Conservation (phyloP, 2,329 filamentous ascomycete species). For the Phoma herbarum region DNA sequence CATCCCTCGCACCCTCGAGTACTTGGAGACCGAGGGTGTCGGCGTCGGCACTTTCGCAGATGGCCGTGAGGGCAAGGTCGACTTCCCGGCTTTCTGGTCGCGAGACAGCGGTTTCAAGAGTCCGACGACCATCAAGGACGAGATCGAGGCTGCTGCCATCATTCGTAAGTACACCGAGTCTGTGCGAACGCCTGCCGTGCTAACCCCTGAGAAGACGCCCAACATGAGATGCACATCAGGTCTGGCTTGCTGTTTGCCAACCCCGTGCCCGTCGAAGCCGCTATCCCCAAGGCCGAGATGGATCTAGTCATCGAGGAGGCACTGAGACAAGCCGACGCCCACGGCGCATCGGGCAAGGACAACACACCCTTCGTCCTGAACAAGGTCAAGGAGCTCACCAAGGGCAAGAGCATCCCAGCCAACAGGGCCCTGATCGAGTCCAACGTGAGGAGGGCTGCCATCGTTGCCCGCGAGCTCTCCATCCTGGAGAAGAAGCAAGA, state of each 20-base stretch:
- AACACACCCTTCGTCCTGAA: constrained; percentile 86
- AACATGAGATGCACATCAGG: constrained; percentile 74
- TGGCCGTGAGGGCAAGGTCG: constrained; percentile 73
- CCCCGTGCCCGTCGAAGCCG: constrained; percentile 76
- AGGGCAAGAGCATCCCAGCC: constrained; percentile 73
- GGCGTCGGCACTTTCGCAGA: constrained; percentile 90
- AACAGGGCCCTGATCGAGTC: constrained; percentile 75
- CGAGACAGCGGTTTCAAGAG: constrained; percentile 85
- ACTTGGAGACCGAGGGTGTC: constrained; percentile 76
- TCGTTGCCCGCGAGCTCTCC: constrained; percentile 69
- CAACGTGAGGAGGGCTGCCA: constrained; percentile 72
- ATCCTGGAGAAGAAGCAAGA: constrained; percentile 59
- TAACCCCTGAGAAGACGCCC: constrained; percentile 66
- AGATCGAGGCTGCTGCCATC: constrained; percentile 87
- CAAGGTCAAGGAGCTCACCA: constrained; percentile 81
- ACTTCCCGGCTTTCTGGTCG: constrained; percentile 94
- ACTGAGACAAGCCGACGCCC: constrained; percentile 48
- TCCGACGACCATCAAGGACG: constrained; percentile 76
- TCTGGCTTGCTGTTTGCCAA: constrained; percentile 90
- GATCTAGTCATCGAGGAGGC: constrained; percentile 53
- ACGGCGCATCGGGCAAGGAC: constrained; percentile 69
- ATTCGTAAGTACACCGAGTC: constrained; percentile 64
- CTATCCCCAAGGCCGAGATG: constrained; percentile 68
- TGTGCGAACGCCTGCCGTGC: not conserved
- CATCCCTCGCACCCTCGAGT: constrained; percentile 87